Base-by-base conservation (phyloP, 2,329 filamentous ascomycete species). In the Teratosphaeria nubilosa region DNA sequence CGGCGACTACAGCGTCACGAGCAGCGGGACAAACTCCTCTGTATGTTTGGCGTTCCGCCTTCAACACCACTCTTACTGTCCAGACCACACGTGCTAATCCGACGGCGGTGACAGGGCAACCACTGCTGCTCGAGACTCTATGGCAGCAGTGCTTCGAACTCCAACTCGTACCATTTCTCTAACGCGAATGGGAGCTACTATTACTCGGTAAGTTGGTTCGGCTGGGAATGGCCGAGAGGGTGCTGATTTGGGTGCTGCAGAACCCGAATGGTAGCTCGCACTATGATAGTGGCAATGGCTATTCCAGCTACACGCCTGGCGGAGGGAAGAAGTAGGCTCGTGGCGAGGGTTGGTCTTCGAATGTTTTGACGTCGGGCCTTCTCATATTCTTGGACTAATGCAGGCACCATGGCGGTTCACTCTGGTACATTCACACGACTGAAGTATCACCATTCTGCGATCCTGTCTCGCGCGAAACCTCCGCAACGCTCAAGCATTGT, bases 211-310 rank as follows among this genome's bases (percentile, higher is more conserved):
- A 37, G 30, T 37, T 14, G 20, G 27, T 16, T 25, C 5, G n/a
- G n/a, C n/a, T n/a, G n/a, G n/a, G 27, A 14, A 14, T 34, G 22
- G 6, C 3, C 24, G 2, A 37, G 16, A 1, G 24, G 31, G 37
- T 41, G 34, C 34, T 30, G 7, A 87, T 84, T 1, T 89, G 89
- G 77, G 88, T 89, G 75, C 89, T 88, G 74, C 82, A 80, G 69
- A 89, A 88, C 74, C 73, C 60, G 37, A 80, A 86, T 62, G 84
- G 84, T 14, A 86, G 82, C 67, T 86, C 82, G 45, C 89, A 89
- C 75, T 75, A 87, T 77, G 86, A 87, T 72, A 72, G 78, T 63
- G 84, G 84, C 51, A 69, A 70, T 11, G 85, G 85, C 5, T 67
- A 72, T 54, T 80, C 82, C 25, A 83, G 73, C 20, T 89, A 88